Conservation (phyloP, 495 filamentous ascomycete species). For the Tuber borchii region DNA sequence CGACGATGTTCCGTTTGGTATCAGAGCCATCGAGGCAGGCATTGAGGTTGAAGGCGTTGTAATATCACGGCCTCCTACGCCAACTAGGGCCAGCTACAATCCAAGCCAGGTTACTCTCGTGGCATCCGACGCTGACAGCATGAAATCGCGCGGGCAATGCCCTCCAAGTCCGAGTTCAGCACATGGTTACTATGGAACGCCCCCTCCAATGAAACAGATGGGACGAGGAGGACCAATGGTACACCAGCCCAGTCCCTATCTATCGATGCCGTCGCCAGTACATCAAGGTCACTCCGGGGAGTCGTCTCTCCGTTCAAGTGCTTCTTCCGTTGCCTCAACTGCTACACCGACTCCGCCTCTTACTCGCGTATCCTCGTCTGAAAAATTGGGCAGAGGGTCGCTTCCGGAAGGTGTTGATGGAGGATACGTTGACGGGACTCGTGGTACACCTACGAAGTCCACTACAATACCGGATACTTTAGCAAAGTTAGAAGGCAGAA, state of each 20-base stretch:
- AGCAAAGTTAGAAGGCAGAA: constrained; percentile 34
- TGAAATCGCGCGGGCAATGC: constrained; percentile 21
- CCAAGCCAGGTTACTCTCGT: constrained; percentile 39
- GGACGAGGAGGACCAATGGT: constrained; percentile 30
- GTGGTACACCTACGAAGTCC: constrained; percentile 7
- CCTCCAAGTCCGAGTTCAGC: constrained; percentile 34
- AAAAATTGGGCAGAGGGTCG: constrained; percentile 11
- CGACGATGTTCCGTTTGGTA: constrained; percentile 76
- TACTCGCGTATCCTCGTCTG: constrained; percentile 24
- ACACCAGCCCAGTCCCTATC: constrained; percentile 41
- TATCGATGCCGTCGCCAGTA: constrained; percentile 26
- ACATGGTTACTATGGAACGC: constrained; percentile 13
- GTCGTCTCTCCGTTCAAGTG: constrained; percentile 36
- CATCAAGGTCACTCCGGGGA: constrained; percentile 16
- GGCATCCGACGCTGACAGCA: constrained; percentile 33
- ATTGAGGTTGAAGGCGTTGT: constrained; percentile 84
- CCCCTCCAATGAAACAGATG: constrained; percentile 24
- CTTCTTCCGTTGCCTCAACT: constrained; percentile 24
- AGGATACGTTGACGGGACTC: neutral
- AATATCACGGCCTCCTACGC: constrained; percentile 64
- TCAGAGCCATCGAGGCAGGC: constrained; percentile 79
- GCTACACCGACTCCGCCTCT: constrained; percentile 24
- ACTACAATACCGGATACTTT: constrained; percentile 34
- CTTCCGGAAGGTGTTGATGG: constrained; percentile 7
- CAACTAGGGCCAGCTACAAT: constrained; percentile 34